Conservation (phyloP, 805 yeast genomes). For the Kuraishia piskuri region DNA sequence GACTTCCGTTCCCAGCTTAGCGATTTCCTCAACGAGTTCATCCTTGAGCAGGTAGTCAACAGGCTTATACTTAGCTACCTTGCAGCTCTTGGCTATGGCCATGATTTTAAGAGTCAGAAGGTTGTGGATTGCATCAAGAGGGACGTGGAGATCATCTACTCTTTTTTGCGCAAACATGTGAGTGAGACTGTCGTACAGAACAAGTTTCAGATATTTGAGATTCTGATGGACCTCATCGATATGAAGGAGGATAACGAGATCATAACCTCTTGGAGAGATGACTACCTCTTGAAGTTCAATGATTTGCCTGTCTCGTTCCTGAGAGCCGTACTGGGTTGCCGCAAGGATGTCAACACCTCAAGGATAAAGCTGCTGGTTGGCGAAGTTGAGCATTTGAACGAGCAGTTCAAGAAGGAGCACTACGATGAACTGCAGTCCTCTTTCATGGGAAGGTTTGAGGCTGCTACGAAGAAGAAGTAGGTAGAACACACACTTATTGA, state of each 20-base stretch:
- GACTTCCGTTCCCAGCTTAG: constrained; percentile 52
- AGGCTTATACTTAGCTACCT: constrained; percentile 30
- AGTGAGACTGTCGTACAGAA: constrained; percentile 32
- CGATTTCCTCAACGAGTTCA: constrained; percentile 42
- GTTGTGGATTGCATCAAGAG: constrained; percentile 42
- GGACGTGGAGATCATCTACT: constrained; percentile 52
- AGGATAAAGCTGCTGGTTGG: constrained; percentile 15
- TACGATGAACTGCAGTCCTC: background rate
- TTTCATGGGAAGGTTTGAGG: constrained; percentile 6
- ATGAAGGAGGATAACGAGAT: constrained; percentile 37
- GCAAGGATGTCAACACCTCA: constrained; percentile 26
- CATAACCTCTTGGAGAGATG: constrained; percentile 45
- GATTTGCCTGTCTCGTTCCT: constrained; percentile 72
- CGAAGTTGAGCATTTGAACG: constrained; percentile 13
- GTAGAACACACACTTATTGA: no score
- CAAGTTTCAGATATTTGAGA: constrained; percentile 52
- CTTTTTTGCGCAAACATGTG: constrained; percentile 38
- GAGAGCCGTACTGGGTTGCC: constrained; percentile 48
- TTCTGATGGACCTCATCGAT: constrained; percentile 46
- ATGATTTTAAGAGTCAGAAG: constrained; percentile 17
- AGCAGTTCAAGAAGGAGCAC: constrained; percentile 3
- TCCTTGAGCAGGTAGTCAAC: constrained; percentile 45
- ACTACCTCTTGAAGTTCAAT: constrained; percentile 56
- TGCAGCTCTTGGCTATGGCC: constrained; percentile 32
- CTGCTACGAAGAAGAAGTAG: background rate